These are phyloP conservation scores for Cardamine resedifolia DNA, from an alignment of 345 rosid genomes.

Conservation along the genomic window DNA sequence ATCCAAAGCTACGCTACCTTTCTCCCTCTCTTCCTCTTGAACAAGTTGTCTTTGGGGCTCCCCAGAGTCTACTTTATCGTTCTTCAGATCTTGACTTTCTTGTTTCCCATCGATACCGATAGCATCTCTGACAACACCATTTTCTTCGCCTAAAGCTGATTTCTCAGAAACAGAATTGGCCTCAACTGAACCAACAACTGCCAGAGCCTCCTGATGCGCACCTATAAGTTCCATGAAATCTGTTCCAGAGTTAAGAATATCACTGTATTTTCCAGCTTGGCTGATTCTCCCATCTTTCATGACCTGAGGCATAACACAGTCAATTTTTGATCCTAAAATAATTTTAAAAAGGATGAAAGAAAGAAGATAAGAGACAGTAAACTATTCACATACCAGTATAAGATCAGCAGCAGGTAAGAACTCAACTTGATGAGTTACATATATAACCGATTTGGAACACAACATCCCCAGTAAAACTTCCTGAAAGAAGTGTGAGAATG, in stretches of 20 bases:
- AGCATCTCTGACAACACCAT: conserved; percentile 20
- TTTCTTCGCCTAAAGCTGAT: conserved; percentile 26
- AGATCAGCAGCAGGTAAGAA: conserved; percentile 77
- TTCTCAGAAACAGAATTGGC: conserved; percentile 38
- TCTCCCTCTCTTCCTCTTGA: conserved; percentile 85
- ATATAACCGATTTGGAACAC: conserved; percentile 61
- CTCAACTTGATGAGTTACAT: conserved; percentile 86
- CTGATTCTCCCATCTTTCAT: conserved; percentile 78
- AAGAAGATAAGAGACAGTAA: conserved; percentile 1
- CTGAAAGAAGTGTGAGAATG: conserved; percentile 38
- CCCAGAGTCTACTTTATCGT: conserved; percentile 41
- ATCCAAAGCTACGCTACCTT: conserved; percentile 63
- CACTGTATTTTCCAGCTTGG: conserved; percentile 72
- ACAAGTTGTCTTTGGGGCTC: conserved; percentile 58
- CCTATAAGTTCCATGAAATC: conserved; percentile 78
- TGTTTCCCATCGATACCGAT: conserved; percentile 27
- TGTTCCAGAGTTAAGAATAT: conserved; percentile 61
- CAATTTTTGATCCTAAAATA: neutral
- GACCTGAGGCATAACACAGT: conserved; percentile 47
- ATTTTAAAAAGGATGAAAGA: neutral
- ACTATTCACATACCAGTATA: conserved; percentile 54
- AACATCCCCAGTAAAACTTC: conserved; percentile 58
- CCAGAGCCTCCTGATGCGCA: conserved; percentile 66
- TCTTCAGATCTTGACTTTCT: conserved; percentile 37
- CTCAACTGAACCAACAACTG: conserved; percentile 51